Percentiles rank a stretch among this genome's conserved stretches.
phyloP scores from a whole-genome alignment of 257 asterid genomes.

The Solanum medicagineum region DNA sequence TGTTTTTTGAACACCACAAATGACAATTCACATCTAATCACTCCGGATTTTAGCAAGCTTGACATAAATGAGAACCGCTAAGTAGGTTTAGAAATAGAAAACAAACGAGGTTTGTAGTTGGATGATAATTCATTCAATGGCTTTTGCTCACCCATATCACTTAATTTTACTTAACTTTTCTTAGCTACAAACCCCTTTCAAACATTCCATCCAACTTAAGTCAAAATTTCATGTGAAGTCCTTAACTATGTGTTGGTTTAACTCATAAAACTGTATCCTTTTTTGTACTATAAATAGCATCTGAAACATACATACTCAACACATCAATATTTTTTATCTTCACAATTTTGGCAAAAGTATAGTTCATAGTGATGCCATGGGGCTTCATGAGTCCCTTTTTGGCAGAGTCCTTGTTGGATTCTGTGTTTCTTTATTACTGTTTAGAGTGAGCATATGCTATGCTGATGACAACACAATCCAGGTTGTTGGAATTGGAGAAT shows the following conservation, averaged over 20 bases:
- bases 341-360: not conserved
- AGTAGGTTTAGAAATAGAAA: not conserved
- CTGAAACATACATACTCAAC: not conserved
- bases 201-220: not conserved
- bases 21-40: not conserved
- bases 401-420: slow-evolving; percentile 4
- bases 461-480: slow-evolving; percentile 28
- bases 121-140: not conserved
- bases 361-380: slow-evolving; percentile 10
- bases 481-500: slow-evolving; percentile 43
- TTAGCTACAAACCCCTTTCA: not conserved
- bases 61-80: not conserved
- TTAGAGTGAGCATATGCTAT: slow-evolving; percentile 21
- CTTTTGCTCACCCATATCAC: not conserved
- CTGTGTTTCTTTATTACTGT: slow-evolving; percentile 9
- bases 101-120: not conserved
- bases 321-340: not conserved
- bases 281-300: not conserved
- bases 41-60: not conserved
- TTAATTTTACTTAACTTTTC: not conserved
- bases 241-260: slow-evolving; percentile 40
- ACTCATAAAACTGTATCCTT: not conserved
- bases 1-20: not conserved
- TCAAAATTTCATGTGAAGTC: slow-evolving; percentile 43
- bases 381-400: slow-evolving; percentile 34